Evolutionary conservation across 768 basidiomycete species (phyloP), one percentile per base, ranked within the genome.

Genomic region (Lentinus brumalis): DNA sequence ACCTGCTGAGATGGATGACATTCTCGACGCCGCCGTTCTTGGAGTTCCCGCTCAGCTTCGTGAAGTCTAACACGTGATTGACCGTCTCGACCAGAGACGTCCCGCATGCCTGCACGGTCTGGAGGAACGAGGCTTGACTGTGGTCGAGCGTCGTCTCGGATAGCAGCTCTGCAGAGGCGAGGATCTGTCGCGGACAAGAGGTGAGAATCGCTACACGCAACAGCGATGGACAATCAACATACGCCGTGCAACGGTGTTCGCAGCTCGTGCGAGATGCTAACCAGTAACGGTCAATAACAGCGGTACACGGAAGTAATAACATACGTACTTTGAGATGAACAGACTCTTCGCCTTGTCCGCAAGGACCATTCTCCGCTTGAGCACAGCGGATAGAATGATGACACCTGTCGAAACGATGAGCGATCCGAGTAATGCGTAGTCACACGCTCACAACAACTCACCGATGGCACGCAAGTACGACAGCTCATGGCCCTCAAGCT

Each of bases 31-130:
- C 88, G 30, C 89, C 91, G 2, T 86, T 81, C 70, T 91, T 92
- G 49, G 86, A 80, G 67, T 89, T 92, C 21, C 94, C 94, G 62
- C 92, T 94, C 26, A 96, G 81, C 70, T 98, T 98, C 32, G 94
- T 96, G 70, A 96, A 98, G 72, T 98, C 96, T 30, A 98, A 78
- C 5, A 98, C 96, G 67, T 98, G 96, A 69, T 97, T 97, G 51
- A 98, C 94, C 0, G 95, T 96, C 77, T 98, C 96, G 44, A 96
- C 92, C 1, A 98, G 82, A 1, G 93, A 94, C n/a, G 90, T 96
- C 14, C 94, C 95, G 69, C 95, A 97, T 6, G 93, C 94, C 72
- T 95, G 91, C 1, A 97, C 92, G 0, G 96, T 97, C 70, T 94
- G 91, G 52, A 97, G 76, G 78, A 94, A 96, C 0, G 94, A 93